Evolutionary conservation across 1,139 yeast genomes (phyloP).

Genomic region (Debaryomyces singareniensis): DNA sequence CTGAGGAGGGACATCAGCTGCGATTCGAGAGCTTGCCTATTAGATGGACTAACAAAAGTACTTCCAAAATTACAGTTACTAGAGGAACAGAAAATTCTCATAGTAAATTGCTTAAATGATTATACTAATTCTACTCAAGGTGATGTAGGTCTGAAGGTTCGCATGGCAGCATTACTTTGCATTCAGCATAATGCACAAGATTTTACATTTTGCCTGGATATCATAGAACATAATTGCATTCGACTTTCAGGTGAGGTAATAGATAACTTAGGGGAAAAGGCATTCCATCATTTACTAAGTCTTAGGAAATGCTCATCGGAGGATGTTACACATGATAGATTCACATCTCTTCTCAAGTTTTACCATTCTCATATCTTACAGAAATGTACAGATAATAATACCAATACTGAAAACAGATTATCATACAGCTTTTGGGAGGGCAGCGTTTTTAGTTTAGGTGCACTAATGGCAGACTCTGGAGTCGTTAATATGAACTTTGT

Average conservation of each 20-base stretch:
- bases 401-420: constrained; percentile 1
- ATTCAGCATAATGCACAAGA: constrained; percentile 20
- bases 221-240: constrained; percentile 30
- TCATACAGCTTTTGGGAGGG: constrained; percentile 51
- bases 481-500: constrained; percentile 41
- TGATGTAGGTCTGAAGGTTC: constrained; percentile 71
- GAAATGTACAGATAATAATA: constrained; percentile 5
- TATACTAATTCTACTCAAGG: constrained; percentile 67
- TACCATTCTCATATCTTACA: constrained; percentile 3
- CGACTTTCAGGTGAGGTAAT: constrained; percentile 45
- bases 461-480: constrained; percentile 46
- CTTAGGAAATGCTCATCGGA: constrained; percentile 1
- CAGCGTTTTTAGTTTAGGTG: constrained; percentile 51
- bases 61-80: not conserved
- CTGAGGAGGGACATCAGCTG: not conserved
- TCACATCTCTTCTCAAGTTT: constrained; percentile 3
- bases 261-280: constrained; percentile 21
- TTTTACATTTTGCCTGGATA: constrained; percentile 8
- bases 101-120: constrained; percentile 43
- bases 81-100: not conserved
- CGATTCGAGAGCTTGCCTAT: not conserved
- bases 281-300: constrained; percentile 18
- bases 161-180: constrained; percentile 43
- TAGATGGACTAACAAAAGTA: not conserved
- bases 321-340: not conserved